Conservation (phyloP, 164 flowering plant species). For the Liquidambar formosana region DNA sequence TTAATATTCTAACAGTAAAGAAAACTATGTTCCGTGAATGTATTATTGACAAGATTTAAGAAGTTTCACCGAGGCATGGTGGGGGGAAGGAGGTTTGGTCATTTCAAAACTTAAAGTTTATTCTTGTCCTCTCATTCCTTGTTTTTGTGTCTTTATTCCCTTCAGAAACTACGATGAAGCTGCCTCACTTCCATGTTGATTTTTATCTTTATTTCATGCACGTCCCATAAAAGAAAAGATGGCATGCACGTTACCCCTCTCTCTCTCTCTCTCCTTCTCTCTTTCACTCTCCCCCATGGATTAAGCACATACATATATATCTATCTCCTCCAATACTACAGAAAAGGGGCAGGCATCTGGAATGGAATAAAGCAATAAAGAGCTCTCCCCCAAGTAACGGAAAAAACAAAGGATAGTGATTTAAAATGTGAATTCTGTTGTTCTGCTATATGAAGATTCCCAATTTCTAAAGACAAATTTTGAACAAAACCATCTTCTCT, state of each 20-base stretch:
- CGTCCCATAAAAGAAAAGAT: conserved; percentile 40
- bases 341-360: conserved; percentile 26
- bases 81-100: background rate
- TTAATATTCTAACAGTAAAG: too few species aligned
- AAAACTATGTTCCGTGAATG: background rate
- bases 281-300: conserved; percentile 26
- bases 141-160: conserved; percentile 43
- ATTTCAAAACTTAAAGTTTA: conserved; percentile 31
- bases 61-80: background rate
- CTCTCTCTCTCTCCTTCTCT: conserved; percentile 35
- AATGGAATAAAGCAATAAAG: conserved; percentile 51
- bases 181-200: conserved; percentile 29
- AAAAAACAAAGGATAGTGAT: conserved; percentile 9
- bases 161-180: conserved; percentile 57
- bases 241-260: conserved; percentile 39
- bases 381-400: conserved; percentile 20
- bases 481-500: background rate
- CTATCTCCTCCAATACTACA: conserved; percentile 5
- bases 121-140: conserved; percentile 37
- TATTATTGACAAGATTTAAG: background rate
- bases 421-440: conserved; percentile 20
- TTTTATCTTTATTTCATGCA: conserved; percentile 41
- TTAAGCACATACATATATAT: conserved; percentile 12
- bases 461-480: conserved; percentile 4
- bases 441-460: conserved; percentile 5